Base-by-base conservation (phyloP, 2,329 filamentous ascomycete genomes). In the Colletotrichum higginsianum region DNA sequence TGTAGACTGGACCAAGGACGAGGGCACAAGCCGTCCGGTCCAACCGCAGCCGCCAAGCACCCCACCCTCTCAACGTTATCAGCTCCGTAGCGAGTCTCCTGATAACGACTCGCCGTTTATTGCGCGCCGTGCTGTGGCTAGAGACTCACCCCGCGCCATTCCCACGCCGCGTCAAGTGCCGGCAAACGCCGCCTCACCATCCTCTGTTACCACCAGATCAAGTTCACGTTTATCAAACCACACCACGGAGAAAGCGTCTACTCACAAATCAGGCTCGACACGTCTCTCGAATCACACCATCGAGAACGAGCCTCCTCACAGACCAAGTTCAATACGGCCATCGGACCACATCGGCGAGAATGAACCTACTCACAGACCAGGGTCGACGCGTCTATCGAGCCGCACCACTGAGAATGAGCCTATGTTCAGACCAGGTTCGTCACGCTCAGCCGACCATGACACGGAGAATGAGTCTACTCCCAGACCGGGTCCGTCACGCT, bases 31-130 rank as follows among this genome's bases (percentile, higher is more conserved):
- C 2, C 42, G 30, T 26, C 46, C 52, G 16, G 7, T 26, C 35
- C 53, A 23, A 11, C 26, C n/a, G 26, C 53, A 64, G 42, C 52
- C 58, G 26, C 66, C 69, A 21, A 62, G 55, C 15, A 72, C 69
- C 16, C 69, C 69, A 3, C 47, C 38, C 2, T 8, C 44, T 23
- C 47, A 56, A 38, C 42, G 44, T 16, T 23, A 46, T 12, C 38
- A 47, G 9, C 21, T 60, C 12, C 47, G 38, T 8, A 72, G 26
- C 9, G 38, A 49, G 30, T 66, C 67, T 18, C 49, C 61, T 21
- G 23, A 12, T 11, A 15, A 21, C 8, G 40, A 46, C 7, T 66
- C 67, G 1, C 42, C 62, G 7, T 42, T 23, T 21, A 15, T 46
- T 26, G 26, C 40, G 13, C 16, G 40, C 23, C 40, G n/a, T 26